Percentiles rank a stretch among this genome's conserved stretches.
Evolutionary conservation across 164 flowering plant genomes (phyloP).

Genomic region (Chloranthus sessilifolius): DNA sequence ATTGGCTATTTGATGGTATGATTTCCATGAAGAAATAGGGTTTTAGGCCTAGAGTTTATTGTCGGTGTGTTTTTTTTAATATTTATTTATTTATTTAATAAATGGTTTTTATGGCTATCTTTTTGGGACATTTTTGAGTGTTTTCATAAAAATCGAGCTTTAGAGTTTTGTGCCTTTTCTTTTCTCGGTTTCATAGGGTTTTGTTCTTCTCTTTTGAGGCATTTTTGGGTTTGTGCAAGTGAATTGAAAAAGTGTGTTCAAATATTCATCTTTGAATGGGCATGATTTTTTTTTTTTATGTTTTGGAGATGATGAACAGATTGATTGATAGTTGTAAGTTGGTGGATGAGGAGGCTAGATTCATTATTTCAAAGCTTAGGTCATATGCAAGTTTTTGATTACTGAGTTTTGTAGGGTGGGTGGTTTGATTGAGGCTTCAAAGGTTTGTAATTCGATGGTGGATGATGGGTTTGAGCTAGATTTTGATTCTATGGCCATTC

Average conservation of each 20-base stretch:
- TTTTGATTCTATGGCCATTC: conserved; percentile 47
- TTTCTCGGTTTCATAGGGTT: no score
- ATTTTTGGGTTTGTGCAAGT: conserved; percentile 62
- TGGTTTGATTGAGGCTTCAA: conserved; percentile 66
- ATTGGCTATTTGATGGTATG: no score
- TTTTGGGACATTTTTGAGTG: no score
- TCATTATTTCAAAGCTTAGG: conserved; percentile 49
- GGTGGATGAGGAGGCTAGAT: conserved; percentile 67
- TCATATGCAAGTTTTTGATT: conserved; percentile 53
- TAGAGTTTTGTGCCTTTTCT: no score
- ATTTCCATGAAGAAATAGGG: no score
- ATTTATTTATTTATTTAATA: no score
- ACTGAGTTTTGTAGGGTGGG: conserved; percentile 73
- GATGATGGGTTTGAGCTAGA: conserved; percentile 62
- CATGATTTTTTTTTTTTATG: conserved; percentile 38
- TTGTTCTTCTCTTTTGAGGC: no score
- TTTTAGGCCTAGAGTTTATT: no score
- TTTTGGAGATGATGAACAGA: conserved; percentile 48
- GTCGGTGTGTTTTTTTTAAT: no score
- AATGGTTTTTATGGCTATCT: no score
- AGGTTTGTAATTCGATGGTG: conserved; percentile 79
- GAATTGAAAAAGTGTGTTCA: conserved; percentile 81
- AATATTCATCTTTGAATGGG: conserved; percentile 74
- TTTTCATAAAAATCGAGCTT: no score
- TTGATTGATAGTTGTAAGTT: conserved; percentile 49